Evolutionary conservation across 2,329 filamentous ascomycete genomes (phyloP).

Genomic region (Fusarium acutatum): DNA sequence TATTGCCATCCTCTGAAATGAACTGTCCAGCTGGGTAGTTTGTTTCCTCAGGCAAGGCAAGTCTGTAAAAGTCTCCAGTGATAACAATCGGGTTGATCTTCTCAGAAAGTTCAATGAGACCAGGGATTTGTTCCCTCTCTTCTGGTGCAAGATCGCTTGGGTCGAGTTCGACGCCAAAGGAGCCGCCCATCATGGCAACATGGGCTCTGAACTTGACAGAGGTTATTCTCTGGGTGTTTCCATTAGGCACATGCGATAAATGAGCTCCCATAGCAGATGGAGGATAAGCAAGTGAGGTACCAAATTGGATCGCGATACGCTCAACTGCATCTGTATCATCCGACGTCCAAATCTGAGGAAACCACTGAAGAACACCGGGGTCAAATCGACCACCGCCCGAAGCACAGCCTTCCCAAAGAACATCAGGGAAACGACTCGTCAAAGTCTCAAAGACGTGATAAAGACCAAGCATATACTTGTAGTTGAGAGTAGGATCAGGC

Average conservation of each 20-base stretch:
- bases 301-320: slow-evolving; percentile 69
- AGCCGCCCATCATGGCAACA: slow-evolving; percentile 74
- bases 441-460: slow-evolving; percentile 70
- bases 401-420: slow-evolving; percentile 73
- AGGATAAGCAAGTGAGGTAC: slow-evolving; percentile 70
- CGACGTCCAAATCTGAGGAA: slow-evolving; percentile 72
- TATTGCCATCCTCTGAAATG: slow-evolving; percentile 58
- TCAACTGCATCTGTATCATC: slow-evolving; percentile 71
- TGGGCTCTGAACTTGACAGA: slow-evolving; percentile 69
- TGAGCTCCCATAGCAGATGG: slow-evolving; percentile 73
- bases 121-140: slow-evolving; percentile 62
- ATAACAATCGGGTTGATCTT: slow-evolving; percentile 68
- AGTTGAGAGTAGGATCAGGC: slow-evolving; percentile 60
- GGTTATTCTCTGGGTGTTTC: slow-evolving; percentile 62
- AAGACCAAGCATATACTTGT: slow-evolving; percentile 70
- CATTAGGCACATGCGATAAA: slow-evolving; percentile 68
- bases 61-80: slow-evolving; percentile 66
- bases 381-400: slow-evolving; percentile 73
- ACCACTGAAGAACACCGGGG: slow-evolving; percentile 69
- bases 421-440: slow-evolving; percentile 66
- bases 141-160: slow-evolving; percentile 59
- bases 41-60: slow-evolving; percentile 64
- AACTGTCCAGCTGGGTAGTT: slow-evolving; percentile 71
- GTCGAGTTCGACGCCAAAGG: slow-evolving; percentile 72
- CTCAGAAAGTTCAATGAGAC: slow-evolving; percentile 62